A percentile compares a stretch with the other conserved stretches of the same genome.
Conservation (phyloP, 1,284 basidiomycete genomes). For the Hortiboletus rubellus region DNA sequence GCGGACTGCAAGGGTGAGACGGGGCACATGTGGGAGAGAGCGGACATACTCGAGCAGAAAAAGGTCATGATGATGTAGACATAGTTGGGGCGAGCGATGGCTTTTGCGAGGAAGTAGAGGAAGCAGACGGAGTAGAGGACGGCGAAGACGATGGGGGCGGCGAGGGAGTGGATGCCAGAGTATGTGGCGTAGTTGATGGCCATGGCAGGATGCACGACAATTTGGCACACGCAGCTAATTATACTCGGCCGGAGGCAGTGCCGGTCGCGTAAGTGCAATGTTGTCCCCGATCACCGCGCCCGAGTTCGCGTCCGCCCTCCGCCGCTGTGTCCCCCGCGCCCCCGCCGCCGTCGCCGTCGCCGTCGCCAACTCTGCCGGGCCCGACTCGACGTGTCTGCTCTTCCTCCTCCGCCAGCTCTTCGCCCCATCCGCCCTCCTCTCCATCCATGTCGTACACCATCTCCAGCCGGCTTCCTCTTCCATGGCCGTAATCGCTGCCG, state of each 20-base stretch:
- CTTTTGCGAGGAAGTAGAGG: conserved; percentile 39
- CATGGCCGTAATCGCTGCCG: conserved; percentile 54
- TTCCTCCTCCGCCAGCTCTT: conserved; percentile 56
- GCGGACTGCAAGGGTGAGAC: conserved; percentile 38
- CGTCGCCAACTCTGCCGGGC: conserved; percentile 75
- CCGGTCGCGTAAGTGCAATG: too few species aligned
- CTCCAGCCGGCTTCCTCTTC: conserved; percentile 55
- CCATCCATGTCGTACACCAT: conserved; percentile 65
- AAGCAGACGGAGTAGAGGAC: conserved; percentile 42
- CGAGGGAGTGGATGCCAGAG: conserved; percentile 42
- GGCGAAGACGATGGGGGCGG: conserved; percentile 46
- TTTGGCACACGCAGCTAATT: too few species aligned
- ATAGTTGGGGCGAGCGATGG: conserved; percentile 40
- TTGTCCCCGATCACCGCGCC: conserved; percentile 36
- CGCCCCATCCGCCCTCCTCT: conserved; percentile 41
- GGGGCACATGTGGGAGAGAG: conserved; percentile 24
- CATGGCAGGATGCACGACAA: conserved; percentile 1
- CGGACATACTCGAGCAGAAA: conserved; percentile 46
- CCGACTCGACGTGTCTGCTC: conserved; percentile 75
- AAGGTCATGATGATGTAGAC: conserved; percentile 42
- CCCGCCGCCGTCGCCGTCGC: conserved; percentile 44
- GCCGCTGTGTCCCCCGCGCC: conserved; percentile 10
- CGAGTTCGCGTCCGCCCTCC: conserved; percentile 46
- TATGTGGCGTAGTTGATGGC: conserved; percentile 37
- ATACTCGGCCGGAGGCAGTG: too few species aligned